Evolutionary conservation across 2,329 filamentous ascomycete genomes (phyloP).

Genomic region (Tolypocladium inflatum): DNA sequence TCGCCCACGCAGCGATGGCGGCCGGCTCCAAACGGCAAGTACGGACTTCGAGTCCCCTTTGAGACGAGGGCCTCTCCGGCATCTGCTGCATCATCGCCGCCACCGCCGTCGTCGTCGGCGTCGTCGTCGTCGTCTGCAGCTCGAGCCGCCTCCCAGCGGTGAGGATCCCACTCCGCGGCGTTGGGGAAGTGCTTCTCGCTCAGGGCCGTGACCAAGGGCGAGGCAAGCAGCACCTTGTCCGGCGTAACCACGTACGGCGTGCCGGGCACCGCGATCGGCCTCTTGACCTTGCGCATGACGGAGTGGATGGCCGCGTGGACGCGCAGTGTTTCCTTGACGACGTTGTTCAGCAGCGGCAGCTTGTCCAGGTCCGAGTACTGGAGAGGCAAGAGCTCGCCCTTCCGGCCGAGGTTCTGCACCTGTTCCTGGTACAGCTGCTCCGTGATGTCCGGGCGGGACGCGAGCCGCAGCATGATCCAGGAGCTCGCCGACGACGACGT

Average conservation of each 20-base stretch:
- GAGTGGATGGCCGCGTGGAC: constrained; percentile 65
- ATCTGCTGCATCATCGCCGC: constrained; percentile 43
- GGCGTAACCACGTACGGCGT: constrained; percentile 61
- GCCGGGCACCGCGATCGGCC: constrained; percentile 51
- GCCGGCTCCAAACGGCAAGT: constrained; percentile 88
- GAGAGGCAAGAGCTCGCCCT: constrained; percentile 51
- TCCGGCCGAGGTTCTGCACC: constrained; percentile 57
- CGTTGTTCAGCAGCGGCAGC: constrained; percentile 51
- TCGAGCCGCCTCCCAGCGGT: constrained; percentile 60
- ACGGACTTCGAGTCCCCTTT: constrained; percentile 83
- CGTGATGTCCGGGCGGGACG: constrained; percentile 57
- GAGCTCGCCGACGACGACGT: constrained; percentile 68
- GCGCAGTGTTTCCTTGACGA: constrained; percentile 64
- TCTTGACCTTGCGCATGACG: constrained; percentile 64
- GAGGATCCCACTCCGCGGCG: constrained; percentile 75
- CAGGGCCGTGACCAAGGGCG: constrained; percentile 30
- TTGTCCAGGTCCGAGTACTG: constrained; percentile 49
- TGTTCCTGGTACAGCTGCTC: constrained; percentile 65
- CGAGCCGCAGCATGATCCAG: constrained; percentile 69
- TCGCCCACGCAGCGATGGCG: constrained; percentile 93
- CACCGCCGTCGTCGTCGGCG: too few species aligned
- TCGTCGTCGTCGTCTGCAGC: constrained; percentile 47
- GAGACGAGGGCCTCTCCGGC: constrained; percentile 89
- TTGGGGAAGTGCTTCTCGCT: constrained; percentile 58
- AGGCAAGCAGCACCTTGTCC: constrained; percentile 35